A percentile compares a stretch with the other conserved stretches of the same genome.
Evolutionary conservation across 2,329 filamentous ascomycete species (phyloP).

Genomic region (Dothideomycetes sp.): DNA sequence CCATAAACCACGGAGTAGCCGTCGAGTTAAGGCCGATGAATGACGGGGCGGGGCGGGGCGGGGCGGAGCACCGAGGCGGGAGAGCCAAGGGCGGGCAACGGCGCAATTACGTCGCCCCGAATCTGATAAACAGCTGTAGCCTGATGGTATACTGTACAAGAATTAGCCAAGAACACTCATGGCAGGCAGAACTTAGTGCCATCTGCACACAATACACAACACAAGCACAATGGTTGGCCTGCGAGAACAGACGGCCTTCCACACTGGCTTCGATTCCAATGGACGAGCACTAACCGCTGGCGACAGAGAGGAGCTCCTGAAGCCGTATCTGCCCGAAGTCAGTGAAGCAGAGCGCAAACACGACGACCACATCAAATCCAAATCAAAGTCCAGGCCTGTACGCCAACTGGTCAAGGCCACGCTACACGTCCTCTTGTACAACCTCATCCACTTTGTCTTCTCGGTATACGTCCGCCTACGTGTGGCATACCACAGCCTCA

Average conservation of each 20-base stretch:
- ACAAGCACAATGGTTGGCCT: conserved; percentile 22
- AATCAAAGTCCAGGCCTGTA: conserved; percentile 10
- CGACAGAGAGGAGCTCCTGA: conserved; percentile 25
- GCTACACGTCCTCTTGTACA: conserved; percentile 58
- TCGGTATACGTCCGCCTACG: conserved; percentile 78
- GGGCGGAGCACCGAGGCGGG: conserved; percentile 2
- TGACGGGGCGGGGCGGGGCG: not conserved
- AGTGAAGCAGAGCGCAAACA: not conserved
- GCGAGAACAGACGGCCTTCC: conserved; percentile 22
- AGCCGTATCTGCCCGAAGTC: conserved; percentile 26
- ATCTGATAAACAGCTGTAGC: no score
- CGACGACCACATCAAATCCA: not conserved
- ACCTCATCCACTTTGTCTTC: conserved; percentile 69
- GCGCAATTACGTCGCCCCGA: conserved; percentile 7
- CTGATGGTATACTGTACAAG: no score
- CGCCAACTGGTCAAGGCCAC: conserved; percentile 41
- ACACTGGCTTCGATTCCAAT: conserved; percentile 19
- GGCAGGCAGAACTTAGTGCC: no score
- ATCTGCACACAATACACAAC: no score
- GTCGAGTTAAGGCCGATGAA: not conserved
- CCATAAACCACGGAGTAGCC: no score
- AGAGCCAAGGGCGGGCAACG: conserved; percentile 5
- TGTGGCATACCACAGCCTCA: conserved; percentile 67
- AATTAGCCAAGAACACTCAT: no score
- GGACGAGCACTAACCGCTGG: conserved; percentile 22